Base-by-base conservation (phyloP, 331 rosid genomes). In the Spiraea crenata region DNA sequence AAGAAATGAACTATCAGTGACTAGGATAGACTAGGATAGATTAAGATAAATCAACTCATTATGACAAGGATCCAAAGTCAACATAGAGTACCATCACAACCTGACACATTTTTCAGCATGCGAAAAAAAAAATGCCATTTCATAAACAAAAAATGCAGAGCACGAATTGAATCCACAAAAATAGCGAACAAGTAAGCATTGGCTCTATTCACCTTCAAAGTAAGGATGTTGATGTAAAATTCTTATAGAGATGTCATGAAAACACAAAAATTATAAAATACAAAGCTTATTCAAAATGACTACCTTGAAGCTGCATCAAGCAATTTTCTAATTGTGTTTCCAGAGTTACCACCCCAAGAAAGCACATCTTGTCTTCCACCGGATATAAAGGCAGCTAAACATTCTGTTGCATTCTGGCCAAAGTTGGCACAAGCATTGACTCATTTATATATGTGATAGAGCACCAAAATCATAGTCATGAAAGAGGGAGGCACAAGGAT, bases 271-370 rank as follows among this genome's bases (percentile, higher is more conserved):
- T 40, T 51, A 13, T 11, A 19, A 41, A 39, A 52, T 7, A 60
- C 65, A 63, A 57, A 74, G 14, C 50, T 38, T 64, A 41, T 45
- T 63, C 58, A 20, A 49, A 65, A 16, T 16, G 16, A 38, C 72
- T 81, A 93, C 99, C 99, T 89, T 52, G 99, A 93, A 74, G 91
- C 95, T 38, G 85, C 86, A 81, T 84, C 92, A 77, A 93, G 95
- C 77, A 90, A 83, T 74, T 87, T 87, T 85, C 85, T 84, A 95
- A 87, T 83, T 14, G 84, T 84, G 74, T 83, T 84, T 76, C 85
- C 95, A 60, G 91, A 84, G 79, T 92, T 88, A 69, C 84, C 67
- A 72, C 97, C 84, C 99, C 99, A 89, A 65, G 82, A 71, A 42
- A 93, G 91, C 78, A 93, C 68, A 54, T 83, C 92, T 76, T 90